Base-by-base conservation (phyloP, 306 rosid genomes). In the Alnus glutinosa region DNA sequence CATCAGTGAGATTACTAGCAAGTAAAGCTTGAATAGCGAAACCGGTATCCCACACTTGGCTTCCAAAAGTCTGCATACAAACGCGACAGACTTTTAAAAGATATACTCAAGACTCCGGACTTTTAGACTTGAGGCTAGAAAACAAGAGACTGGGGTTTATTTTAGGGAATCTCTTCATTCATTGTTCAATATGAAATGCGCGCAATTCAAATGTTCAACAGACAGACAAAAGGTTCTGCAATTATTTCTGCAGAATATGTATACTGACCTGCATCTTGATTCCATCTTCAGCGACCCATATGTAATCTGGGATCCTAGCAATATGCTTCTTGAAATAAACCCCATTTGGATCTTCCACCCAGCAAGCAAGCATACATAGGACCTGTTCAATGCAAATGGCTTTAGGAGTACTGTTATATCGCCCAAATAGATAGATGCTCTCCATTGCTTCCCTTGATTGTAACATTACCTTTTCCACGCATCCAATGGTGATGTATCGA, bases 201-300 rank as follows among this genome's bases (percentile, higher is more conserved):
- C 30, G 37, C 10, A 23, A 59, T 23, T 4, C 28, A 59, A 59
- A 59, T 10, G 14, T 28, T 28, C 1, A 59, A 7, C 5, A 28
- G 2, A 9, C 14, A 30, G 5, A 23, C 12, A 28, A 59, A 59
- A 55, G 2, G 5, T 9, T n/a, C 1, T 23, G 46, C 7, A 55
- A 7, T n/a, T 55, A 10, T 55, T n/a, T 55, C 5, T n/a, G 62
- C 11, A 16, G 11, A n/a, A 55, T 55, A n/a, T 55, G 9, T 2
- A 4, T 55, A 55, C 51, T 18, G 2, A 90, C 91, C 79, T 92
- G 97, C 90, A 92, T 85, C 54, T 87, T 85, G 84, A 92, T 87
- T 80, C 97, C 92, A 83, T 92, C 97, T 85, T 90, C 91, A 9
- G 91, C 89, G 71, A 92, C 63, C 97, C 96, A 92, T 32, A 90